Evolutionary conservation across 2,329 filamentous ascomycete species (phyloP), one percentile per base, ranked within the genome.

Genomic region (Stachybotrys chlorohalonatus): DNA sequence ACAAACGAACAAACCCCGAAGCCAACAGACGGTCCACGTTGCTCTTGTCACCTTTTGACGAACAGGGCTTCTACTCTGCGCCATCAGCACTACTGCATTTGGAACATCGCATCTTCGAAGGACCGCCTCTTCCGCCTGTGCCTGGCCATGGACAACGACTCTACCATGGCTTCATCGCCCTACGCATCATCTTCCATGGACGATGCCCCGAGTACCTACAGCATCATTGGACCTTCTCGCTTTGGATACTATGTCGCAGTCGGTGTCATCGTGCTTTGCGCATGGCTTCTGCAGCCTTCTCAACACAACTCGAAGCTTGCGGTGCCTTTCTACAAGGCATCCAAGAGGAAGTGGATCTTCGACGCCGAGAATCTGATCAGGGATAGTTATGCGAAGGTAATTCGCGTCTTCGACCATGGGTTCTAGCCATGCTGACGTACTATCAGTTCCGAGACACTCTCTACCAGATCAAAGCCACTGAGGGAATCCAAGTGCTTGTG

Each of bases 401-500:
- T 60, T 24, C 24, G 24, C 4, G 24, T 24, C 24, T 24, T 24
- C 24, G 4, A 24, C 24, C 24, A 24, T 24, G 24, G 24, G 24
- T 24, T 24, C 24, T 24, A 24, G 24, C 24, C 24, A 24, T 24
- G 31, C 62, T 68, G 30, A 68, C 58, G 7, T 7, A 53, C 16
- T 53, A 30, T 7, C 32, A 78, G 75, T 79, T 79, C 55, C 70
- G 72, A 46, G 75, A 78, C 58, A 67, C 61, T n/a, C 71, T 75
- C 15, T 79, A 80, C 54, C 75, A 78, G 57, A 76, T 79, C 63
- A 75, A 72, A 60, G 75, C 75, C 5, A 80, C 77, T 1, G 77
- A 80, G 59, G 77, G 77, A 11, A 58, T 72, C 15, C 75, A 79
- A 56, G 74, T 77, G 9, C 64, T 79, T 51, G 68, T 79, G 32